These are phyloP conservation scores for Pythium volutum DNA, from an alignment of 352 stramenopile genomes.

Conservation along the genomic window DNA sequence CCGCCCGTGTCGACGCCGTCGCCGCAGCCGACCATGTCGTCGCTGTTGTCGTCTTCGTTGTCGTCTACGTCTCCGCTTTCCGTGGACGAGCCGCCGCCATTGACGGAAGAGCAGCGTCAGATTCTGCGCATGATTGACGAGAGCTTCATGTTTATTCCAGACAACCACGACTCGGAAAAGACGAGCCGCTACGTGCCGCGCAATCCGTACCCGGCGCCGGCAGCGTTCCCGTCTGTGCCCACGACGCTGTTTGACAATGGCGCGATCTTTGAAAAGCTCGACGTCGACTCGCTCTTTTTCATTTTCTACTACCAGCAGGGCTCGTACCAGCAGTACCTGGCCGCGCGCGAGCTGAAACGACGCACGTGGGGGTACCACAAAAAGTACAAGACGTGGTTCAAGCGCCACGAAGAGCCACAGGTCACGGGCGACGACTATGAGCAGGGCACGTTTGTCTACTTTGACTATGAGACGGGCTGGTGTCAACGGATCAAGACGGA, in stretches of 20 bases:
- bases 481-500: slow-evolving; percentile 98
- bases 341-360: slow-evolving; percentile 97
- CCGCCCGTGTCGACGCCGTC: slow-evolving; percentile 21
- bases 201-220: slow-evolving; percentile 93
- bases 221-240: slow-evolving; percentile 88
- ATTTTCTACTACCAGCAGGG: slow-evolving; percentile 99
- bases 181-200: slow-evolving; percentile 91
- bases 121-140: slow-evolving; percentile 81
- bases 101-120: slow-evolving; percentile 81
- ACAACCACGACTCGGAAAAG: slow-evolving; percentile 88
- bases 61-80: slow-evolving; percentile 14
- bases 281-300: slow-evolving; percentile 98
- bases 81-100: slow-evolving; percentile 41
- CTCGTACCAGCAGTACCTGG: slow-evolving; percentile 99
- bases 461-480: slow-evolving; percentile 99
- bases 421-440: slow-evolving; percentile 98
- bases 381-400: slow-evolving; percentile 99
- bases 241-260: slow-evolving; percentile 93
- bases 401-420: slow-evolving; percentile 96
- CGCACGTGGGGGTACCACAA: slow-evolving; percentile 99
- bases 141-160: slow-evolving; percentile 91
- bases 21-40: slow-evolving; percentile 22
- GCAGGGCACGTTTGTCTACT: slow-evolving; percentile 99
- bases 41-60: slow-evolving; percentile 9
- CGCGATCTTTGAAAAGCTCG: slow-evolving; percentile 96